Percentiles rank a stretch among this genome's conserved stretches.
Evolutionary conservation across 441 rosid genomes (phyloP).

Genomic region (Melianthus villosus): DNA sequence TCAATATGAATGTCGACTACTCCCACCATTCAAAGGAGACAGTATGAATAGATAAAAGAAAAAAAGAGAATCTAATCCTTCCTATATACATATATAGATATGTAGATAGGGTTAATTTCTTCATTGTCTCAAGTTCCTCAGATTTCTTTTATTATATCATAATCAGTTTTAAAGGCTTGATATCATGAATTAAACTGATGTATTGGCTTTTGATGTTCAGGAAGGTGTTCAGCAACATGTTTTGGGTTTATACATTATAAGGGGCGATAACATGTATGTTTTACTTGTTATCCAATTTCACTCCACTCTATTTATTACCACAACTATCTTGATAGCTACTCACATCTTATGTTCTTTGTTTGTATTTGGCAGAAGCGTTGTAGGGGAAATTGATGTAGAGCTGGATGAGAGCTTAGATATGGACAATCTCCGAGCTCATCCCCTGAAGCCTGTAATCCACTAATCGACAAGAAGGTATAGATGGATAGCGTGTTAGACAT

Average conservation of each 20-base stretch:
- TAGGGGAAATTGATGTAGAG: neutral
- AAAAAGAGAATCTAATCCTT: too few species aligned
- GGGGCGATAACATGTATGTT: constrained; percentile 84
- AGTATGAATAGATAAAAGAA: too few species aligned
- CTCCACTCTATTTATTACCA: neutral
- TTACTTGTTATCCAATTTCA: neutral
- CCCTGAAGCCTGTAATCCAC: neutral
- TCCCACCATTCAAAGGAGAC: too few species aligned
- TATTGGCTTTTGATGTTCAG: constrained; percentile 18
- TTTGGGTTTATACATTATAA: constrained; percentile 78
- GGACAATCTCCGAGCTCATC: neutral
- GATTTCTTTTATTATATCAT: neutral
- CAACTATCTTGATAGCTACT: neutral
- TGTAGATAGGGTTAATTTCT: too few species aligned
- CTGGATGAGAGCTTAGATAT: neutral
- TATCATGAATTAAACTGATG: neutral
- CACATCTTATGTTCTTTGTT: neutral
- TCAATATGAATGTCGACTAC: too few species aligned
- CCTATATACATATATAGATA: too few species aligned
- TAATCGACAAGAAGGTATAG: neutral
- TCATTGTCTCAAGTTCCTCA: neutral
- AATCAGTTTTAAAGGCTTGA: neutral
- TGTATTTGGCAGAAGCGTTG: constrained; percentile 1
- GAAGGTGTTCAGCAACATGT: constrained; percentile 91
- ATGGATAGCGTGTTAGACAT: too few species aligned